Percentiles rank a stretch among this genome's conserved stretches.
Evolutionary conservation across 1,284 basidiomycete species (phyloP).

Genomic region (Mycosarcoma mackinlayi): DNA sequence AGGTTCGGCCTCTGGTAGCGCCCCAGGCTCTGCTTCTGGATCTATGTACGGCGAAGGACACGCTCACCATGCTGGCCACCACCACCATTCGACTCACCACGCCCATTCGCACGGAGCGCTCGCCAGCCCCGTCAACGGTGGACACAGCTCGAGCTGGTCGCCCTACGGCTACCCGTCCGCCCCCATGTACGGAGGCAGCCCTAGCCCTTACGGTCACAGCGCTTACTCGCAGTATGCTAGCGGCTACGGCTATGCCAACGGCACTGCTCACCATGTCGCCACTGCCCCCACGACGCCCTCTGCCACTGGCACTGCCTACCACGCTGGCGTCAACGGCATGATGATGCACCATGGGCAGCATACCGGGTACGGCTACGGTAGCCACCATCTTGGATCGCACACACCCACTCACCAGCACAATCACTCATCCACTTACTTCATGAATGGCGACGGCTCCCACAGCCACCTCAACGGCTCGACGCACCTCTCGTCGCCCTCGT

Average conservation of each 20-base stretch:
- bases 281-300: constrained; percentile 48
- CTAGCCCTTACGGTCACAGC: constrained; percentile 51
- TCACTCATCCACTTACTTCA: constrained; percentile 51
- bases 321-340: constrained; percentile 47
- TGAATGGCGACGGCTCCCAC: constrained; percentile 52
- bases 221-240: constrained; percentile 53
- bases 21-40: constrained; percentile 48
- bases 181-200: constrained; percentile 47
- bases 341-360: constrained; percentile 58
- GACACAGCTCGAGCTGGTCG: constrained; percentile 52
- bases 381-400: constrained; percentile 51
- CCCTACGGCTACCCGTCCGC: constrained; percentile 52
- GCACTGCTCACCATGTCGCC: constrained; percentile 35
- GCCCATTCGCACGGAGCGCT: constrained; percentile 38
- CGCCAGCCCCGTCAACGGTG: constrained; percentile 47
- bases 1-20: constrained; percentile 45
- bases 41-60: constrained; percentile 51
- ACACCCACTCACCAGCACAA: constrained; percentile 47
- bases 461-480: constrained; percentile 49
- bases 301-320: constrained; percentile 41
- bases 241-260: constrained; percentile 50
- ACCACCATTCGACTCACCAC: constrained; percentile 46
- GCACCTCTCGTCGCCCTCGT: constrained; percentile 55
- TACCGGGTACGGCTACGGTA: constrained; percentile 43
- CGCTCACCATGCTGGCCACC: constrained; percentile 36